These are phyloP conservation scores for Verticillium klebahnii DNA, from an alignment of 2,329 filamentous ascomycete genomes.

Conservation along the genomic window DNA sequence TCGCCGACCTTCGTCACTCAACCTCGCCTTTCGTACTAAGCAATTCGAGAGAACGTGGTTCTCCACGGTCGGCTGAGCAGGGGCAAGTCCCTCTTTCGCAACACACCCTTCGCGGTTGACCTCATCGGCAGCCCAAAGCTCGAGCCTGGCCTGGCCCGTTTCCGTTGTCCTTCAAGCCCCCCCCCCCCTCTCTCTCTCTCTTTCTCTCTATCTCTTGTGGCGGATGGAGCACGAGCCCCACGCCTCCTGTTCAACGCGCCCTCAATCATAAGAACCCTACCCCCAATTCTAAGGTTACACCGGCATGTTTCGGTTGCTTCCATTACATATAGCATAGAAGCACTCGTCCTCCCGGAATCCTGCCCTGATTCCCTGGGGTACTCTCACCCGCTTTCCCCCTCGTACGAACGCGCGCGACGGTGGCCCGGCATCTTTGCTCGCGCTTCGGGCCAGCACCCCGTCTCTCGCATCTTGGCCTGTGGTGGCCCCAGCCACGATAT, in stretches of 20 bases:
- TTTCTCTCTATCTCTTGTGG: not conserved
- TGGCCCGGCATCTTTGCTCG: not conserved
- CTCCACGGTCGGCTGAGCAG: not conserved
- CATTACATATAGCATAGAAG: constrained; percentile 5
- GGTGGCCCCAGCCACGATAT: too few relatives aligned
- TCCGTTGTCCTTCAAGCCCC: not conserved
- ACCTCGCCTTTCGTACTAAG: not conserved
- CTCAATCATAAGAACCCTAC: not conserved
- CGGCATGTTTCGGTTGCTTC: constrained; percentile 28
- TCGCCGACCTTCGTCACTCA: not conserved
- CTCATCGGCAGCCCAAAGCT: not conserved
- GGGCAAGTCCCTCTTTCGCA: not conserved
- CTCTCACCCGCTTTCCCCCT: not conserved
- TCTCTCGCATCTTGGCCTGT: not conserved
- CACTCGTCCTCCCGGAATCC: not conserved
- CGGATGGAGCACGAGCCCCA: not conserved
- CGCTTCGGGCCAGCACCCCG: not conserved
- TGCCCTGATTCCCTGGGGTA: not conserved
- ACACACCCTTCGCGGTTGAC: not conserved
- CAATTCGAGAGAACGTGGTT: not conserved
- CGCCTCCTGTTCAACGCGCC: not conserved
- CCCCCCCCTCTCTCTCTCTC: not conserved
- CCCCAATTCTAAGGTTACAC: constrained; percentile 22
- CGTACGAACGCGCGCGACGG: not conserved
- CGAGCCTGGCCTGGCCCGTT: not conserved